A percentile compares a stretch with the other conserved stretches of the same genome.
These are phyloP conservation scores for Rhodofomes roseus DNA, from an alignment of 1,284 basidiomycete species.

Conservation along the genomic window DNA sequence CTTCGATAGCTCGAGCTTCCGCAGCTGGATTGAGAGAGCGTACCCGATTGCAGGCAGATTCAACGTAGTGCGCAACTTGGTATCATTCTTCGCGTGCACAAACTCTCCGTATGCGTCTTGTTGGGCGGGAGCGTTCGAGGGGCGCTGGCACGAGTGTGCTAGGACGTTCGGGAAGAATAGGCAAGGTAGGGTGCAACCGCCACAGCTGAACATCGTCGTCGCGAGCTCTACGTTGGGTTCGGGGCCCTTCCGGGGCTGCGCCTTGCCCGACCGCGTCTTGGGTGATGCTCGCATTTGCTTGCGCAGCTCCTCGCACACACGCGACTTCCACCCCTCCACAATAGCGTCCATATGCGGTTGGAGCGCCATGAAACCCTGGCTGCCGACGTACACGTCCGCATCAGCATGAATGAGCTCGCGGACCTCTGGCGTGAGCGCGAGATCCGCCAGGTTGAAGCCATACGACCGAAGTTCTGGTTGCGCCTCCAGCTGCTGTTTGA, in stretches of 20 bases:
- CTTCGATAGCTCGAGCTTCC: background rate
- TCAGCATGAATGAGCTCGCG: background rate
- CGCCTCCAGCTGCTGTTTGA: background rate
- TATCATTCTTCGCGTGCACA: background rate
- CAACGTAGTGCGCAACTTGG: background rate
- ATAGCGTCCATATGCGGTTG: background rate
- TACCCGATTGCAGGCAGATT: background rate
- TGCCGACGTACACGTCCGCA: background rate
- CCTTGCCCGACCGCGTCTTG: background rate
- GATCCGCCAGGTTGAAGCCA: background rate
- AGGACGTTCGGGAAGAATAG: background rate
- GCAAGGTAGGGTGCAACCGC: background rate
- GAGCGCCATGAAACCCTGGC: background rate
- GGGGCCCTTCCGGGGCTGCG: background rate
- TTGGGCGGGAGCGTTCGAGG: background rate
- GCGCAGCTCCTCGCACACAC: background rate
- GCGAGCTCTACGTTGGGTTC: background rate
- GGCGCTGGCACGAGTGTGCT: background rate
- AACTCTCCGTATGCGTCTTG: background rate
- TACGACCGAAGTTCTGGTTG: background rate
- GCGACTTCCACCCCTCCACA: background rate
- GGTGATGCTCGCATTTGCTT: background rate
- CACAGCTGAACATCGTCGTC: background rate
- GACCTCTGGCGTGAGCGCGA: background rate
- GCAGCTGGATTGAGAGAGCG: background rate